Conservation (phyloP, 2,329 filamentous ascomycete species). For the Aspergillus alliaceus region DNA sequence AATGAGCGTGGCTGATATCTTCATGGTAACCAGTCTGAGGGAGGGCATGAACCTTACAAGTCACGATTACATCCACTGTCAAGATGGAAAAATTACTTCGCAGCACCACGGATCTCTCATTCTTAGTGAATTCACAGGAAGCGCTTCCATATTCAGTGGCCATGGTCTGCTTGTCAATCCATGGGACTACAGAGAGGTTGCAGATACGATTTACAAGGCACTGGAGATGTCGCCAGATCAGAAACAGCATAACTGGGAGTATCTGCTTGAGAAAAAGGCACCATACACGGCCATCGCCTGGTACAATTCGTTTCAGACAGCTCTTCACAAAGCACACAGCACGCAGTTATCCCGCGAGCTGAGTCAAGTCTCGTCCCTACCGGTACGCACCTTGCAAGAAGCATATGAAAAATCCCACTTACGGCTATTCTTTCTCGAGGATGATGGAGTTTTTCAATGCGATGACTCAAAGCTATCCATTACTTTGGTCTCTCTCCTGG, state of each 20-base stretch:
- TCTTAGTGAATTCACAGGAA: conserved; percentile 91
- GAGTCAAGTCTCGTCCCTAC: conserved; percentile 77
- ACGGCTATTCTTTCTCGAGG: conserved; percentile 84
- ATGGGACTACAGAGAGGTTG: conserved; percentile 87
- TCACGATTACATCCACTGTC: conserved; percentile 89
- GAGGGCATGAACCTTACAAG: conserved; percentile 96
- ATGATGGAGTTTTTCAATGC: conserved; percentile 73
- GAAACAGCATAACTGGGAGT: conserved; percentile 70
- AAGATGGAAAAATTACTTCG: conserved; percentile 70
- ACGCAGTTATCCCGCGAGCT: conserved; percentile 79
- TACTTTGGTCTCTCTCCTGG: conserved; percentile 74
- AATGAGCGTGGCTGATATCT: conserved; percentile 79
- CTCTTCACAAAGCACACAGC: conserved; percentile 71
- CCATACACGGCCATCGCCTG: conserved; percentile 80
- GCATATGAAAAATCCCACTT: conserved; percentile 65
- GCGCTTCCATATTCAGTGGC: conserved; percentile 76
- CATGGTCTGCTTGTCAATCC: conserved; percentile 85
- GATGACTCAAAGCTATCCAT: conserved; percentile 74
- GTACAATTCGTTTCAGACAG: conserved; percentile 69
- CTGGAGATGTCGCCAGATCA: conserved; percentile 78
- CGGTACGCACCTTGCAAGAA: conserved; percentile 60
- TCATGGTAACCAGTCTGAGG: conserved; percentile 91
- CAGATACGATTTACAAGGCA: conserved; percentile 77
- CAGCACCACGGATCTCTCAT: conserved; percentile 87
- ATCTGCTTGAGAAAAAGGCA: conserved; percentile 69